These are phyloP conservation scores for Axilococcus clingmanii DNA, from an alignment of 139 green algal species.

Conservation along the genomic window DNA sequence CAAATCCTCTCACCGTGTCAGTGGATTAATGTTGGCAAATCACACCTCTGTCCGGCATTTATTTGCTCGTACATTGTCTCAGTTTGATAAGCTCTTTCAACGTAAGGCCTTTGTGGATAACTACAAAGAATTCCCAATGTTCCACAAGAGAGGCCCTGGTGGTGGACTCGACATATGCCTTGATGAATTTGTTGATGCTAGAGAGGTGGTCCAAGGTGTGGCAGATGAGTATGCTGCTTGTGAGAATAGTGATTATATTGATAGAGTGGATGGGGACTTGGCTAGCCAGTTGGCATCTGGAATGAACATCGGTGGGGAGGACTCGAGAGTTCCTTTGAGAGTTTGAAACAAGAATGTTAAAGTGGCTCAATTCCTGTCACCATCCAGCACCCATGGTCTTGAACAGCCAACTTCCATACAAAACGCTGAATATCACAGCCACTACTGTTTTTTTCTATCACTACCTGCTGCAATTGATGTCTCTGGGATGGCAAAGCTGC, in stretches of 20 bases:
- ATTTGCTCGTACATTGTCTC: conserved; percentile 70
- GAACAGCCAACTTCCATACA: conserved; percentile 12
- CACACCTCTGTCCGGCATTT: conserved; percentile 95
- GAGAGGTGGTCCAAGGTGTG: conserved; percentile 70
- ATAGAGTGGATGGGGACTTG: conserved; percentile 17
- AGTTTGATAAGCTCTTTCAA: conserved; percentile 94
- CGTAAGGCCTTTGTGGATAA: conserved; percentile 73
- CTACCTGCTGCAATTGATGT: conserved; percentile 11
- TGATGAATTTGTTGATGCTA: conserved; percentile 88
- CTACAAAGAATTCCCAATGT: conserved; percentile 58
- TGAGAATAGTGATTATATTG: conserved; percentile 71
- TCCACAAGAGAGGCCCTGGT: conserved; percentile 14
- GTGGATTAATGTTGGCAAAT: conserved; percentile 96
- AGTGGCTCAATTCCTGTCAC: conserved; percentile 1
- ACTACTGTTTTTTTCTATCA: not conserved
- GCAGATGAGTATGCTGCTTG: conserved; percentile 79
- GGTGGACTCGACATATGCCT: conserved; percentile 23
- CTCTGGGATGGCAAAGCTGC: conserved; percentile 12
- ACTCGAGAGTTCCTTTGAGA: conserved; percentile 8
- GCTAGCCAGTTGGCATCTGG: conserved; percentile 6
- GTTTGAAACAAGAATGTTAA: not conserved
- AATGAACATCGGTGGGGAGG: conserved; percentile 1
- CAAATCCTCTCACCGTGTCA: conserved; percentile 75
- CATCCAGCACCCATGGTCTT: conserved; percentile 21
- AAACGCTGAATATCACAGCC: not conserved